Evolutionary conservation across 164 flowering plant genomes (phyloP), one percentile per base, ranked within the genome.

Genomic region (Nymphaea thermarum): DNA sequence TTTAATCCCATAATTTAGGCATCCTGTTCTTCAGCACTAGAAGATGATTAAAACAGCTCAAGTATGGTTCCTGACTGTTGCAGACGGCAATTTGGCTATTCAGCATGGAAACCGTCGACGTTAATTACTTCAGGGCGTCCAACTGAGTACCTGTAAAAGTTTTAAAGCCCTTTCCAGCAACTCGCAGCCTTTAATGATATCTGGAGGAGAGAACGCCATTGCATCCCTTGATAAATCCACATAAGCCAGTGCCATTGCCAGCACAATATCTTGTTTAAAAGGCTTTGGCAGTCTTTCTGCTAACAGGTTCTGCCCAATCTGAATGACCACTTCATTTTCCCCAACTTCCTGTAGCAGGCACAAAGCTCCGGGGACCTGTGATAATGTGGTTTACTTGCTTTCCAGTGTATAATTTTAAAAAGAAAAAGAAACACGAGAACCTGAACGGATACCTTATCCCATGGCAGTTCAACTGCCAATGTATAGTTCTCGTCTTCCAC

Each of bases 191-290:
- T 44, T 63, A 65, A 94, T 79, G 74, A 86, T 82, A 83, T 91
- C 93, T 0, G 99, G 97, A 0, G 93, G 95, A 44, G 86, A 70
- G 73, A 87, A 71, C 5, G 87, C 88, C 99, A 94, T 90, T 3
- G 93, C 90, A 78, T 94, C 96, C 81, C 99, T 88, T 0, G 97
- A 91, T 59, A 84, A 42, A 67, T 94, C 99, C 60, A 94, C 95
- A 73, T 83, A 94, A 6, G 99, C 93, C 66, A 90, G 87, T 2
- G 96, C 86, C 93, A 94, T 82, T 3, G 82, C 90, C 83, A 94
- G 71, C 42, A 91, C 95, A 17, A 94, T 78, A 78, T 94, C 99
- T 74, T 84, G 97, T 80, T 91, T 94, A 72, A 88, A 88, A 43
- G 86, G 69, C 80, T 94, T 94, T 5, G 88, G 87, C 63, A 89